A percentile compares a stretch with the other conserved stretches of the same genome.
phyloP scores from a whole-genome alignment of 768 basidiomycete species.

The Dacryopinax spathularia region DNA sequence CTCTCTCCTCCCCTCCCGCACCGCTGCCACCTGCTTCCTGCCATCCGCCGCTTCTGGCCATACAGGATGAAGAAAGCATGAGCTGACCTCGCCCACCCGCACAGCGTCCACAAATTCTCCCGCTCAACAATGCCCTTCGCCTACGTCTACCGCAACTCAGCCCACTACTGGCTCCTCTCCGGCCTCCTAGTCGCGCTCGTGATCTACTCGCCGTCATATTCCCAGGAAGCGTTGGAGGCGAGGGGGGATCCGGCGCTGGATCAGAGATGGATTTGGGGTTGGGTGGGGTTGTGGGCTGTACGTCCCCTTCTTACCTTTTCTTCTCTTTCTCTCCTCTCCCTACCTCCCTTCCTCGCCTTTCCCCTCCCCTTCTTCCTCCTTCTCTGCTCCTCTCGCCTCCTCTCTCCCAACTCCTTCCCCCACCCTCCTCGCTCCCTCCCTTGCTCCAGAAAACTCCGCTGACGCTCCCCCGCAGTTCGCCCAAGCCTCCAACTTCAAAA shows the following conservation, averaged over 20 bases:
- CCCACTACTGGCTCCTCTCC: constrained; percentile 74
- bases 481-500: constrained; percentile 69
- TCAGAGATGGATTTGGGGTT: constrained; percentile 50
- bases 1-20: not conserved
- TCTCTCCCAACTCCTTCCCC: not conserved
- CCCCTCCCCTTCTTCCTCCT: no score
- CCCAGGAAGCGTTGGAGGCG: constrained; percentile 47
- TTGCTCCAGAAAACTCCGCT: constrained; percentile 5
- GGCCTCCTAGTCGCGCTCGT: constrained; percentile 68
- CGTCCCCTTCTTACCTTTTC: constrained; percentile 22
- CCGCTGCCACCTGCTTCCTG: not conserved
- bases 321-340: not conserved
- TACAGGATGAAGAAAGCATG: no score
- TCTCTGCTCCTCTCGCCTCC: no score
- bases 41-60: no score
- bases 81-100: not conserved
- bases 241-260: constrained; percentile 49
- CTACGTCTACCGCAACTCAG: constrained; percentile 63
- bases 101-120: constrained; percentile 85
- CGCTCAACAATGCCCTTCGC: constrained; percentile 80
- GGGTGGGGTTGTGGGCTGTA: constrained; percentile 61
- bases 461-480: constrained; percentile 41
- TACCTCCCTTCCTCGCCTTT: no score
- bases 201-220: constrained; percentile 69
- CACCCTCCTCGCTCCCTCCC: not conserved